Conservation (phyloP, 345 rosid genomes). For the Trapa incisa region DNA sequence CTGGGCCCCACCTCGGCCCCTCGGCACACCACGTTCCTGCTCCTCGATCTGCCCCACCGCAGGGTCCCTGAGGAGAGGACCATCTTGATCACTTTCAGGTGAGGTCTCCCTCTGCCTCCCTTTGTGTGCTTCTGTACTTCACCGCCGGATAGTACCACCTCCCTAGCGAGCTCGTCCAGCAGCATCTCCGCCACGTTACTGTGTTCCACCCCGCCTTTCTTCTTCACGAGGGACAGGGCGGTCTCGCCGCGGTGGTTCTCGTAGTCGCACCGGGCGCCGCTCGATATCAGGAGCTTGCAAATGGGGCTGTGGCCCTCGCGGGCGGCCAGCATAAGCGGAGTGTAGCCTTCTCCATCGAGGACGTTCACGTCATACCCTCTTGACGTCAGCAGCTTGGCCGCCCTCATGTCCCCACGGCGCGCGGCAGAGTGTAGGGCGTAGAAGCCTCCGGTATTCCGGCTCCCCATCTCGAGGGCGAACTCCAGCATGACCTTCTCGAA, state of each 20-base stretch:
- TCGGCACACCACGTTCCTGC: constrained; percentile 56
- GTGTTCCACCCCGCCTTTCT: constrained; percentile 7
- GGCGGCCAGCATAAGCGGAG: constrained; percentile 92
- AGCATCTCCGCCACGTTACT: constrained; percentile 45
- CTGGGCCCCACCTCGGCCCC: constrained; percentile 58
- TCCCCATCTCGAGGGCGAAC: constrained; percentile 75
- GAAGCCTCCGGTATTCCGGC: constrained; percentile 59
- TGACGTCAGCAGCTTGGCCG: constrained; percentile 48
- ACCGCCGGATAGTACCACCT: constrained; percentile 42
- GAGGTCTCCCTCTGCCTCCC: constrained; percentile 67
- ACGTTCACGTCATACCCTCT: constrained; percentile 64
- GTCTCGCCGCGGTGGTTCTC: constrained; percentile 58
- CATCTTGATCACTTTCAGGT: constrained; percentile 51
- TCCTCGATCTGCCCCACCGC: constrained; percentile 68
- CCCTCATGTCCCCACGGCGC: constrained; percentile 69
- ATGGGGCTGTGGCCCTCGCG: constrained; percentile 53
- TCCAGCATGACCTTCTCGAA: constrained; percentile 96
- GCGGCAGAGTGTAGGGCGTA: constrained; percentile 92
- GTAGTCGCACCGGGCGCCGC: constrained; percentile 48
- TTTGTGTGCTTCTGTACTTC: constrained; percentile 64
- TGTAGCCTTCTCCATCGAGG: constrained; percentile 69
- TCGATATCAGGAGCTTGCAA: constrained; percentile 51
- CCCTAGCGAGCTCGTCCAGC: constrained; percentile 57
- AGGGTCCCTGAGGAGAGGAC: constrained; percentile 39
- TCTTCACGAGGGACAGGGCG: constrained; percentile 46